Evolutionary conservation across 2,329 filamentous ascomycete species (phyloP), one percentile per base, ranked within the genome.

Genomic region (Pseudocercospora ulei): DNA sequence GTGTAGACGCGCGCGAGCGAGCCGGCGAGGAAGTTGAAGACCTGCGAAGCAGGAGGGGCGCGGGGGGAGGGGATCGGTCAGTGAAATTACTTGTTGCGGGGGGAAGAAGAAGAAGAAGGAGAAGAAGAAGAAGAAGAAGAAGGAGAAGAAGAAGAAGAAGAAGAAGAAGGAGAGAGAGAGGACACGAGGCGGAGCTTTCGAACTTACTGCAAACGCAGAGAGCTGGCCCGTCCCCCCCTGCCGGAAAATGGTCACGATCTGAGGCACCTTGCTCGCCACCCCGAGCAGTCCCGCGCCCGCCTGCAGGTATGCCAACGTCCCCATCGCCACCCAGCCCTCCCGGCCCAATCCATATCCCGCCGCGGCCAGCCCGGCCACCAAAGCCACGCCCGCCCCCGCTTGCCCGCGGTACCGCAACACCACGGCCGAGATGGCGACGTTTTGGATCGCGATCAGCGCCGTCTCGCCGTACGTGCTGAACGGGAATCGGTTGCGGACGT

Each of bases 391-490:
- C 3, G 75, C 69, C 29, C 72, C 70, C 0, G 70, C 67, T 51
- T 76, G 74, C 6, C 82, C 81, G 43, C 76, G 78, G 62, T 86
- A 96, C 59, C 82, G 80, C 60, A 98, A 68, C 26, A 98, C 86
- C 54, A 96, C 64, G 34, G 86, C 75, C 3, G 80, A 79, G 59
- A 98, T 94, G 44, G 86, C 75, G 27, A 96, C 75, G 64, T 98
- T 94, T 68, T 98, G 90, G 43, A 80, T 78, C 34, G 90, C 73
- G 53, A 98, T 95, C 56, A 96, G 70, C 23, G 82, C 86, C 17
- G 85, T 88, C 73, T 98, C 90, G 62, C 90, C 90, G 62, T 82
- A 98, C 7, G 90, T 98, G 71, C 81, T 92, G 66, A 98, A 95
- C 2, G 90, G 88, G 54, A 94, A 95, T 14, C 78, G 79, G 56